A percentile compares a stretch with the other conserved stretches of the same genome.
phyloP scores from a whole-genome alignment of 2,329 filamentous ascomycete species.

The Aspergillus thermomutatus region DNA sequence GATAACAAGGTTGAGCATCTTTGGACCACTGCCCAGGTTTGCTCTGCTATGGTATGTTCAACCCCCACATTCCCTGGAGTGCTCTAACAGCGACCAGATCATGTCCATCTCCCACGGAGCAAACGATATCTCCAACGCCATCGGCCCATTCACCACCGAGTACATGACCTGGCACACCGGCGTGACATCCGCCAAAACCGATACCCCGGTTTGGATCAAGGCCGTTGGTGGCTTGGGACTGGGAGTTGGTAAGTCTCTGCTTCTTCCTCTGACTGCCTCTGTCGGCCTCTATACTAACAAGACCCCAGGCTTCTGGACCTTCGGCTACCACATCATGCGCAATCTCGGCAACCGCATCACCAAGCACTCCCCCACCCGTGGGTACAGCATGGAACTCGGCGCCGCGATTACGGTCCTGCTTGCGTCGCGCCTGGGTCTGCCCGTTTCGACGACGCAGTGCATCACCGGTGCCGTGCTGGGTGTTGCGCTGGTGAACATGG shows the following conservation, averaged over 20 bases:
- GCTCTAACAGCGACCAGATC: conserved; percentile 26
- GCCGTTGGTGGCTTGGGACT: too few relatives aligned
- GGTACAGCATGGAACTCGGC: conserved; percentile 37
- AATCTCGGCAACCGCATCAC: conserved; percentile 42
- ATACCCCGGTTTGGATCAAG: conserved; percentile 35
- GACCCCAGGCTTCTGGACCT: conserved; percentile 42
- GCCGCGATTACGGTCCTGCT: conserved; percentile 39
- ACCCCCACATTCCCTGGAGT: too few relatives aligned
- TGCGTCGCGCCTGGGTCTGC: conserved; percentile 31
- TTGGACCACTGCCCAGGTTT: conserved; percentile 19
- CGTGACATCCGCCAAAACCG: conserved; percentile 24
- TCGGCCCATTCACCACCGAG: conserved; percentile 39
- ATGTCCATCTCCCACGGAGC: conserved; percentile 46
- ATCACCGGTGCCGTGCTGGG: conserved; percentile 34
- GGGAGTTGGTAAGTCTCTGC: conserved; percentile 16
- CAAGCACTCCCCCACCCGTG: conserved; percentile 32
- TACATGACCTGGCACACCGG: conserved; percentile 37
- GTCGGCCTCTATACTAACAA: conserved; percentile 37
- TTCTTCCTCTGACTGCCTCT: conserved; percentile 31
- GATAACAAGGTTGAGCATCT: conserved; percentile 48
- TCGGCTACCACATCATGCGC: conserved; percentile 41
- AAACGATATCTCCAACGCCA: conserved; percentile 44
- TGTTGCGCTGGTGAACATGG: conserved; percentile 36
- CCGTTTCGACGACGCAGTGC: conserved; percentile 38
- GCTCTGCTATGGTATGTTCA: too few relatives aligned